phyloP scores from a whole-genome alignment of 23 red algal genomes.

The Pyropia haitanensis region DNA sequence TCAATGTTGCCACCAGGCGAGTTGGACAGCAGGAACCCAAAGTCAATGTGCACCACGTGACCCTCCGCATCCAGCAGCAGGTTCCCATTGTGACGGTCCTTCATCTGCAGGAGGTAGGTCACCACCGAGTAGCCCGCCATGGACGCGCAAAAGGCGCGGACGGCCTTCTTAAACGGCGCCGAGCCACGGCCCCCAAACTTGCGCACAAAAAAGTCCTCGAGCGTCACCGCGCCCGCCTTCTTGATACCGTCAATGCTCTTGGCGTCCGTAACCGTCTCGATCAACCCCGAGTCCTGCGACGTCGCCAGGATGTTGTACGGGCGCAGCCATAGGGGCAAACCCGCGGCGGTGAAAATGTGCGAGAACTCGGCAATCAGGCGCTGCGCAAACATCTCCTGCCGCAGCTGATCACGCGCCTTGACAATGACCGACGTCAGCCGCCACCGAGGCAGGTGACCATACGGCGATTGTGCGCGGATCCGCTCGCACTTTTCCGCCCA shows the following conservation, averaged over 20 bases:
- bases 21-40: slow-evolving; percentile 89
- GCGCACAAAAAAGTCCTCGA: slow-evolving; percentile 88
- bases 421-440: slow-evolving; percentile 81
- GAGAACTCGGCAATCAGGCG: slow-evolving; percentile 79
- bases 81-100: slow-evolving; percentile 98
- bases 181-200: slow-evolving; percentile 73
- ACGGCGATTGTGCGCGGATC: slow-evolving; percentile 50
- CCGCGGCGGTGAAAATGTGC: slow-evolving; percentile 61
- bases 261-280: slow-evolving; percentile 83
- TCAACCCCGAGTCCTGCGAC: slow-evolving; percentile 67
- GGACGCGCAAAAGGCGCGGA: slow-evolving; percentile 81
- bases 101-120: slow-evolving; percentile 84
- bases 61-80: slow-evolving; percentile 85
- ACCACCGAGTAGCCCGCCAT: slow-evolving; percentile 97
- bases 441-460: slow-evolving; percentile 73
- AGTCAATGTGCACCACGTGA: slow-evolving; percentile 94
- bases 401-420: slow-evolving; percentile 89
- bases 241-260: slow-evolving; percentile 74
- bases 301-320: slow-evolving; percentile 89
- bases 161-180: slow-evolving; percentile 55
- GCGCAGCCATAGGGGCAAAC: slow-evolving; percentile 67
- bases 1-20: slow-evolving; percentile 96
- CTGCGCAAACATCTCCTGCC: slow-evolving; percentile 96
- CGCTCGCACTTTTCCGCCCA: slow-evolving; percentile 80
- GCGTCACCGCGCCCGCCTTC: slow-evolving; percentile 71